Evolutionary conservation across 192 early-diverging fungal species (phyloP).

Genomic region (Gonapodya sp.): DNA sequence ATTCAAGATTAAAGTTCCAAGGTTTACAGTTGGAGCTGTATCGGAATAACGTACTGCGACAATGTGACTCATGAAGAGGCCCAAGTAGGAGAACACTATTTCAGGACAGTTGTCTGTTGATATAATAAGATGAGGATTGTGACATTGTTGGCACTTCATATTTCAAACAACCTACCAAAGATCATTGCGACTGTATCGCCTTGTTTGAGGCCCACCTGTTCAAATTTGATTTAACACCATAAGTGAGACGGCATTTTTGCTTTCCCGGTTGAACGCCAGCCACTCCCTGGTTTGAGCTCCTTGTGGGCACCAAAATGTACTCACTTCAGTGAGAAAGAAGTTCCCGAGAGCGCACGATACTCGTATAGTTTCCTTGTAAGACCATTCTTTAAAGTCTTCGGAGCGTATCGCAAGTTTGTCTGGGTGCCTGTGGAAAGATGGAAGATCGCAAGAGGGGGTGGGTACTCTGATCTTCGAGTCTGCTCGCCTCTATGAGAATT

Average conservation of each 20-base stretch:
- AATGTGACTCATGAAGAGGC: background rate
- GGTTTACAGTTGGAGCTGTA: no score
- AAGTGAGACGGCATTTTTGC: no score
- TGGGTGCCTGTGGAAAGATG: background rate
- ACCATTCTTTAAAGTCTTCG: background rate
- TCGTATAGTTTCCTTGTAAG: background rate
- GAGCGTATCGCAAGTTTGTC: background rate
- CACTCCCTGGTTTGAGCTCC: no score
- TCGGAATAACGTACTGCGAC: background rate
- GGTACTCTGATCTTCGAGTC: no score
- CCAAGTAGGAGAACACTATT: constrained; percentile 6
- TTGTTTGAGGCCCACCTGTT: background rate
- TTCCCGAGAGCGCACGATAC: background rate
- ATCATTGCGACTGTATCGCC: background rate
- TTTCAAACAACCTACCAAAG: background rate
- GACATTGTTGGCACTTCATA: background rate
- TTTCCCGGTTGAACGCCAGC: no score
- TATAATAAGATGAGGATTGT: background rate
- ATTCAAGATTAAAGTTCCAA: background rate
- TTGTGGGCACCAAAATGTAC: background rate
- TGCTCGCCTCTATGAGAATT: no score
- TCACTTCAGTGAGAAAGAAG: background rate
- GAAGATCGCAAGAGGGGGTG: no score
- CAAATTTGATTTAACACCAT: no score
- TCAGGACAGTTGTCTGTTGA: background rate